These are phyloP conservation scores for Myriosclerotinia scirpicola DNA, from an alignment of 2,329 filamentous ascomycete genomes.

Conservation along the genomic window DNA sequence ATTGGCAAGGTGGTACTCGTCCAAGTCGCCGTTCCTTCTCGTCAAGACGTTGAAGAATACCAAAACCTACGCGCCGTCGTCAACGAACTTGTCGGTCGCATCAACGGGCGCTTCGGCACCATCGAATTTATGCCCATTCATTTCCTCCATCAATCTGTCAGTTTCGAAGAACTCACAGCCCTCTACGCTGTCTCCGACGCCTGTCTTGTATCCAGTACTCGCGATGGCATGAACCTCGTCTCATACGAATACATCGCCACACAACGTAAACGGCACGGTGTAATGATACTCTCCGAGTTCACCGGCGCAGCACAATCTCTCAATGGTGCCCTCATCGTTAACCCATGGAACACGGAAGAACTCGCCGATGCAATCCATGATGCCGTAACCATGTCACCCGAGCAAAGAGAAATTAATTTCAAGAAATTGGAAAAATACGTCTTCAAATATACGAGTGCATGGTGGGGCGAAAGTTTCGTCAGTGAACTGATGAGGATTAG, in stretches of 20 bases:
- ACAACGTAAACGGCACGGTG: conserved; percentile 85
- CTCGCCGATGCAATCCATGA: conserved; percentile 90
- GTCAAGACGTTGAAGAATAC: conserved; percentile 96
- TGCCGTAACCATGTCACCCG: conserved; percentile 92
- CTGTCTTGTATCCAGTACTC: conserved; percentile 90
- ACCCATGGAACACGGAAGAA: conserved; percentile 98
- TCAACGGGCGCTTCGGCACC: conserved; percentile 96
- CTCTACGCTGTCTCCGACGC: conserved; percentile 91
- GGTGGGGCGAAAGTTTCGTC: conserved; percentile 95
- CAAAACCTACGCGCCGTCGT: conserved; percentile 93
- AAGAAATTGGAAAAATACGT: conserved; percentile 92
- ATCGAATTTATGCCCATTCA: conserved; percentile 99
- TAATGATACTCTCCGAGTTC: conserved; percentile 95
- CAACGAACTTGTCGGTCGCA: conserved; percentile 93
- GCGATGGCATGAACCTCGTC: conserved; percentile 98
- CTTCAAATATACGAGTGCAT: conserved; percentile 95
- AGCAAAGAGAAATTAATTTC: conserved; percentile 83
- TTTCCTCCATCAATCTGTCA: conserved; percentile 94
- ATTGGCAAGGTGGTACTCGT: conserved; percentile 96
- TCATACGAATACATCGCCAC: conserved; percentile 98
- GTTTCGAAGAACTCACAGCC: conserved; percentile 90
- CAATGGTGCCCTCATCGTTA: conserved; percentile 90
- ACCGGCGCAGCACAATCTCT: conserved; percentile 92
- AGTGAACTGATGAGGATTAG: conserved; percentile 61
- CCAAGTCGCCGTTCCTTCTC: conserved; percentile 90